Conservation (phyloP, 2,329 filamentous ascomycete genomes). For the Graphilbum sp. region DNA sequence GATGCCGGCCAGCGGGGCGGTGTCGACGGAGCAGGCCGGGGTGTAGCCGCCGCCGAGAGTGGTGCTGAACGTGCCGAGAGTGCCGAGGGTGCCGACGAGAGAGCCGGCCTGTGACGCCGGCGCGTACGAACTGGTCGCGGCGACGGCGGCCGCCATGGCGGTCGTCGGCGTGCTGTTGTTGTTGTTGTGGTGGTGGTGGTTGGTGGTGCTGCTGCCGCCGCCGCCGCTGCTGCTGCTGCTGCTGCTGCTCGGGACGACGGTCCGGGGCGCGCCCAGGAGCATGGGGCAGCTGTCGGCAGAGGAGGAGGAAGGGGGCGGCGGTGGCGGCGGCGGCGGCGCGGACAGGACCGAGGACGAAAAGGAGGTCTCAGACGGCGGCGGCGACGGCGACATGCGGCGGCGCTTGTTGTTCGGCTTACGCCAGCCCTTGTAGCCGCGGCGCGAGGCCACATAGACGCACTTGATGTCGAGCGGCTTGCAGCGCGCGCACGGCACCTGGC, state of each 20-base stretch:
- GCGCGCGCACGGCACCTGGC: conserved; percentile 50
- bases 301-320: no score
- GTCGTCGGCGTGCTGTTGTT: no score
- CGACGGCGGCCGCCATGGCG: no score
- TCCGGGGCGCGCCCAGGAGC: conserved; percentile 22
- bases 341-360: conserved; percentile 2
- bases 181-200: no score
- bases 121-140: no score
- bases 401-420: conserved; percentile 35
- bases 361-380: conserved; percentile 14
- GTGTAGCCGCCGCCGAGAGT: conserved; percentile 16
- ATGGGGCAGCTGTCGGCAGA: conserved; percentile 24
- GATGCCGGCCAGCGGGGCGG: conserved; percentile 7
- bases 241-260: conserved; percentile 1
- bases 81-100: no score
- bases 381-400: conserved; percentile 31
- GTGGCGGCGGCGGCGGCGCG: no score
- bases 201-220: no score
- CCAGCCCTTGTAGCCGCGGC: conserved; percentile 58
- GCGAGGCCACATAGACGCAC: conserved; percentile 58
- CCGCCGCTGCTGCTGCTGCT: conserved; percentile 1
- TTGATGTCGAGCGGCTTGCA: conserved; percentile 41
- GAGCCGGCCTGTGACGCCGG: no score
- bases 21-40: conserved; percentile 16
- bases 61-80: no score